Evolutionary conservation across 768 basidiomycete genomes (phyloP), one percentile per base, ranked within the genome.

Genomic region (Russula griseocarnosa): DNA sequence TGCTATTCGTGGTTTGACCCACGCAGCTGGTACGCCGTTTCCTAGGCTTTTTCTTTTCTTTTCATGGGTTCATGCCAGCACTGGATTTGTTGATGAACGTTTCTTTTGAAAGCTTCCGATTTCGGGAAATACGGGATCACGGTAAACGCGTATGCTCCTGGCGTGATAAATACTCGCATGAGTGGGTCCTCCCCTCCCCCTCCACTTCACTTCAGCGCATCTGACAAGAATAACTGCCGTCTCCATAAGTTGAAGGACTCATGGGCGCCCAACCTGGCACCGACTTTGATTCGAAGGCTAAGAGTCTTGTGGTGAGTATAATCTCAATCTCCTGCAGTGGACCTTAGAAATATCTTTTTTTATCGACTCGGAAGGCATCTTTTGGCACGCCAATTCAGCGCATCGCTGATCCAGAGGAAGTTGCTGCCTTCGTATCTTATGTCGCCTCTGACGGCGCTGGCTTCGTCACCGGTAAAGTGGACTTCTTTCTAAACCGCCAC

Each of bases 131-230:
- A 64, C 30, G 58, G 60, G 32, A 70, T 71, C 30, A 71, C 71
- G 7, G 71, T 71, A 8, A 71, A 71, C 30, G 61, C 70, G 13
- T 71, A 71, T 34, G 69, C 70, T 6, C 70, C 71, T 5, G 70
- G 71, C 1, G 22, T 46, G 40, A 53, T 67, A 13, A 53, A 66
- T 22, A 70, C 70, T n/a, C n/a, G 11, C 18, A 58, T 71, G 69
- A 8, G 70, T 71, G 28, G 34, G 70, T 42, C 18, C 22, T 14
- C 26, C n/a, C 26, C 8, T 18, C n/a, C 26, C 8, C 24, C 40
- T 26, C 16, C 30, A 11, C 24, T 40, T 26, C 10, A 16, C 49
- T 4, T 42, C 18, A 26, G n/a, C 20, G 10, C 18, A 36, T 57
- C 40, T 50, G 13, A n/a, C 28, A 32, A 32, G 20, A 20, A 22